Percentiles rank a stretch among this genome's conserved stretches.
These are phyloP conservation scores for Rhodotorula glutinis DNA, from an alignment of 1,284 basidiomycete genomes.

Conservation along the genomic window DNA sequence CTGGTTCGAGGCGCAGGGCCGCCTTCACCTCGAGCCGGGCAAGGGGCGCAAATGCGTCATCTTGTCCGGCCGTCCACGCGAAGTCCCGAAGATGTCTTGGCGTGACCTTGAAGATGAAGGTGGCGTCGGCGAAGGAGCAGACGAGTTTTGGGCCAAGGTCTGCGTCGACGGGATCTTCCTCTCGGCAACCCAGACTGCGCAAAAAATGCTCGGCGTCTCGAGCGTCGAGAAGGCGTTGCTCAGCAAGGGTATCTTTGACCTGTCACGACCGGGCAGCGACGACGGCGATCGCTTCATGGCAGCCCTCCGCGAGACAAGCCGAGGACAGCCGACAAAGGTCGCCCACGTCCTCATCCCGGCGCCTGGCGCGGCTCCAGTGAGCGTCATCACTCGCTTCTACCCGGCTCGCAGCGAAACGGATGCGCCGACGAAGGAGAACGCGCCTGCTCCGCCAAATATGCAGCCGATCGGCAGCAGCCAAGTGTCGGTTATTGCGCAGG, in stretches of 20 bases:
- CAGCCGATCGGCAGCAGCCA: slow-evolving; percentile 10
- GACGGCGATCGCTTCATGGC: slow-evolving; percentile 22
- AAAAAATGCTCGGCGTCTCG: slow-evolving; percentile 35
- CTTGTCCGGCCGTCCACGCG: slow-evolving; percentile 68
- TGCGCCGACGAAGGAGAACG: background rate
- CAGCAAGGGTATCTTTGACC: slow-evolving; percentile 22
- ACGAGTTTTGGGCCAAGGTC: slow-evolving; percentile 44
- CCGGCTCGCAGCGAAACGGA: slow-evolving; percentile 22
- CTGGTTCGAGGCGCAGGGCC: slow-evolving; percentile 80
- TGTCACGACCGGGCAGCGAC: slow-evolving; percentile 1
- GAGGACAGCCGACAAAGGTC: slow-evolving; percentile 19
- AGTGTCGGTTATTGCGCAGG: slow-evolving; percentile 27
- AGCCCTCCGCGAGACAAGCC: slow-evolving; percentile 20
- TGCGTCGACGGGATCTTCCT: slow-evolving; percentile 42
- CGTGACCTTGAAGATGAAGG: slow-evolving; percentile 43
- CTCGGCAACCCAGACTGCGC: slow-evolving; percentile 37
- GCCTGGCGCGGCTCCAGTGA: slow-evolving; percentile 26
- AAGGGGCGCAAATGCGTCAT: slow-evolving; percentile 57
- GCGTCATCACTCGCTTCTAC: slow-evolving; percentile 43
- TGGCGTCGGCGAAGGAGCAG: slow-evolving; percentile 21
- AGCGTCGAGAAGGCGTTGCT: slow-evolving; percentile 12
- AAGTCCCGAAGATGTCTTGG: slow-evolving; percentile 67
- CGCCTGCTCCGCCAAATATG: background rate
- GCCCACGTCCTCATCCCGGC: slow-evolving; percentile 27
- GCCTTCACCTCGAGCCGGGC: slow-evolving; percentile 57